Evolutionary conservation across 176 grass and related monocot species (phyloP).

Genomic region (Otatea glauca): DNA sequence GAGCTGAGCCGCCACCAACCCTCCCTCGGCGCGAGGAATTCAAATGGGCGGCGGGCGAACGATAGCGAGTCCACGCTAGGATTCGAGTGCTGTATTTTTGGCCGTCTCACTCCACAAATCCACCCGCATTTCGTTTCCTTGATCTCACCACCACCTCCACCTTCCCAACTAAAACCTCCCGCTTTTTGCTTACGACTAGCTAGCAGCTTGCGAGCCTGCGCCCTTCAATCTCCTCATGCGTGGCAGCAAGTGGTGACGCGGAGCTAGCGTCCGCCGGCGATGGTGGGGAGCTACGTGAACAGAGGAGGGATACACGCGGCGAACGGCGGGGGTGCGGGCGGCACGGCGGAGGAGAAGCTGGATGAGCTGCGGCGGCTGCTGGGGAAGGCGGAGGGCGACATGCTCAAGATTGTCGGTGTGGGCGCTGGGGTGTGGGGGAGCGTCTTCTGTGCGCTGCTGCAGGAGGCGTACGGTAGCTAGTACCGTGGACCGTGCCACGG

Average conservation of each 20-base stretch:
- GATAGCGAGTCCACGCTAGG: conserved; percentile 29
- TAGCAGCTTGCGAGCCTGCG: not conserved
- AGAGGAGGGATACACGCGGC: not conserved
- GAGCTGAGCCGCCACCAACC: not conserved
- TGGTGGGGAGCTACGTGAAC: conserved; percentile 65
- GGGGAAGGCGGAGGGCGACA: conserved; percentile 72
- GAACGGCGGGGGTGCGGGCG: not conserved
- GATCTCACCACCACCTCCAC: too few relatives aligned
- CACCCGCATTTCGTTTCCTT: conserved; percentile 27
- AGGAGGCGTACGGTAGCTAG: conserved; percentile 82
- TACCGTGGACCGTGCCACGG: conserved; percentile 84
- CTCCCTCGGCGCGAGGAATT: conserved; percentile 6
- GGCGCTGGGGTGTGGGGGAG: conserved; percentile 93
- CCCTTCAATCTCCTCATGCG: not conserved
- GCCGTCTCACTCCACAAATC: conserved; percentile 32
- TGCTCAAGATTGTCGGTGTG: conserved; percentile 70
- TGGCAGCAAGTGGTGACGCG: conserved; percentile 2
- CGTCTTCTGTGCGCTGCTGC: conserved; percentile 83
- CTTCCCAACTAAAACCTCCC: too few relatives aligned
- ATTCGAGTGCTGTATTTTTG: conserved; percentile 27
- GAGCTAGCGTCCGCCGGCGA: not conserved
- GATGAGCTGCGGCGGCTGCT: conserved; percentile 78
- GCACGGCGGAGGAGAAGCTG: conserved; percentile 61
- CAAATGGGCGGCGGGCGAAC: conserved; percentile 15
- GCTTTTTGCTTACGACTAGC: too few relatives aligned